Evolutionary conservation across 73 alveolate genomes (phyloP).

Genomic region (Loxodes magnus): DNA sequence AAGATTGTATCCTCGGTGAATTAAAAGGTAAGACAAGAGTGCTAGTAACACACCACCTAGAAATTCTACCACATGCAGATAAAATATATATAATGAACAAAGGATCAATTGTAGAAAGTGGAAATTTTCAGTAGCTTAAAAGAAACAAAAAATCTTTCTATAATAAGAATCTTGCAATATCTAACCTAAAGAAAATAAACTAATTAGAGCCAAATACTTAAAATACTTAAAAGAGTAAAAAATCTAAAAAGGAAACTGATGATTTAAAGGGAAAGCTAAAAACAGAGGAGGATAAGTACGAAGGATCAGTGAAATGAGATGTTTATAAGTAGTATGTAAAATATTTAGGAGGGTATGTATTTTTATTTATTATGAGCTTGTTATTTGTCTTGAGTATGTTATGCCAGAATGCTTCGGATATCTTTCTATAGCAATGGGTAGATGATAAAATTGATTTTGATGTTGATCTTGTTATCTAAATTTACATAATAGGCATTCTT

Average conservation of each 20-base stretch:
- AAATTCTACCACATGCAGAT: slow-evolving; percentile 22
- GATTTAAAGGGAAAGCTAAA: slow-evolving; percentile 25
- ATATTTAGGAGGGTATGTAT: slow-evolving; percentile 33
- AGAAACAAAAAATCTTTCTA: neutral
- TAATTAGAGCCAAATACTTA: no score
- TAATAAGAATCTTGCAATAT: slow-evolving; percentile 4
- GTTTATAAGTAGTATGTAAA: slow-evolving; percentile 22
- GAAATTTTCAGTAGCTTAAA: neutral
- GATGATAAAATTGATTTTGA: neutral
- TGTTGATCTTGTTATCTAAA: neutral
- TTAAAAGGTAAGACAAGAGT: slow-evolving; percentile 41
- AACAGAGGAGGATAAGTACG: slow-evolving; percentile 26
- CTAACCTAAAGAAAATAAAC: slow-evolving; percentile 23
- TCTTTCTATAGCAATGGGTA: slow-evolving; percentile 30
- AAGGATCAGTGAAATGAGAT: slow-evolving; percentile 21
- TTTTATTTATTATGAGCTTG: slow-evolving; percentile 11
- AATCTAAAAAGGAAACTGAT: no score
- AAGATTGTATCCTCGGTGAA: slow-evolving; percentile 20
- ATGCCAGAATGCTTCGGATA: slow-evolving; percentile 24
- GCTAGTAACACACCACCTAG: slow-evolving; percentile 36
- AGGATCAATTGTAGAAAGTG: slow-evolving; percentile 13
- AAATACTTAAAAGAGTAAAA: no score
- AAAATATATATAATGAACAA: slow-evolving; percentile 30
- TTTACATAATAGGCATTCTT: neutral
- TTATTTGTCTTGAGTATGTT: slow-evolving; percentile 27